Percentiles rank a stretch among this genome's conserved stretches.
Conservation (phyloP, 2,329 filamentous ascomycete species). For the Phialocephala subalpina region DNA sequence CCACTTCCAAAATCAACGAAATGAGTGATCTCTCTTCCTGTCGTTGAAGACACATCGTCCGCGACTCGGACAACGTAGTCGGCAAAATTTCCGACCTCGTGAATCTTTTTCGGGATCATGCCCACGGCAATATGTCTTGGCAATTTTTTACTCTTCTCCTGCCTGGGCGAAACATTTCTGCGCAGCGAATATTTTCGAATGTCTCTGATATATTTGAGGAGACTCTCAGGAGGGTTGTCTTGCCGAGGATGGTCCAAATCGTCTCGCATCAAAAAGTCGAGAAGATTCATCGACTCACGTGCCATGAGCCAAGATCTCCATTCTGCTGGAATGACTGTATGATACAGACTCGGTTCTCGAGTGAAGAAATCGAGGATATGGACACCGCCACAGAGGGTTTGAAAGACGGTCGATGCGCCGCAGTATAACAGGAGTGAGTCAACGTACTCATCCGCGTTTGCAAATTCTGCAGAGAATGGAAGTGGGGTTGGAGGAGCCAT, state of each 20-base stretch:
- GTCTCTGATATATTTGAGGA: slow-evolving; percentile 76
- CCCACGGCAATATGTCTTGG: slow-evolving; percentile 80
- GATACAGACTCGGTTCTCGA: slow-evolving; percentile 82
- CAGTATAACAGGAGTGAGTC: slow-evolving; percentile 80
- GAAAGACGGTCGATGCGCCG: slow-evolving; percentile 77
- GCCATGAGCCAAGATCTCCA: slow-evolving; percentile 83
- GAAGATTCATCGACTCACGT: slow-evolving; percentile 75
- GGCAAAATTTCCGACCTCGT: slow-evolving; percentile 94
- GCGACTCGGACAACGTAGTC: slow-evolving; percentile 75
- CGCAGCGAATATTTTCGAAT: slow-evolving; percentile 75
- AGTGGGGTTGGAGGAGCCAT: slow-evolving; percentile 41
- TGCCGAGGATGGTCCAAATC: slow-evolving; percentile 59
- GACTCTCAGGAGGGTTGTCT: slow-evolving; percentile 48
- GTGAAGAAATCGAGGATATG: slow-evolving; percentile 98
- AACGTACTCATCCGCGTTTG: slow-evolving; percentile 78
- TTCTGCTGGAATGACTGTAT: slow-evolving; percentile 75
- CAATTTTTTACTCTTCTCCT: slow-evolving; percentile 61
- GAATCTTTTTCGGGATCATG: slow-evolving; percentile 96
- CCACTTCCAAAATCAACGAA: slow-evolving; percentile 96
- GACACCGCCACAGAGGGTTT: slow-evolving; percentile 93
- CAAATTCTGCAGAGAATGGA: slow-evolving; percentile 57
- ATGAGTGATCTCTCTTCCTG: slow-evolving; percentile 74
- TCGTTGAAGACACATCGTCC: slow-evolving; percentile 63
- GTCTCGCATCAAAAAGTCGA: slow-evolving; percentile 84
- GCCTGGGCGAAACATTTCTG: slow-evolving; percentile 62